A percentile compares a stretch with the other conserved stretches of the same genome.
Evolutionary conservation across 2,329 filamentous ascomycete genomes (phyloP).

Genomic region (Cordyceps militaris): DNA sequence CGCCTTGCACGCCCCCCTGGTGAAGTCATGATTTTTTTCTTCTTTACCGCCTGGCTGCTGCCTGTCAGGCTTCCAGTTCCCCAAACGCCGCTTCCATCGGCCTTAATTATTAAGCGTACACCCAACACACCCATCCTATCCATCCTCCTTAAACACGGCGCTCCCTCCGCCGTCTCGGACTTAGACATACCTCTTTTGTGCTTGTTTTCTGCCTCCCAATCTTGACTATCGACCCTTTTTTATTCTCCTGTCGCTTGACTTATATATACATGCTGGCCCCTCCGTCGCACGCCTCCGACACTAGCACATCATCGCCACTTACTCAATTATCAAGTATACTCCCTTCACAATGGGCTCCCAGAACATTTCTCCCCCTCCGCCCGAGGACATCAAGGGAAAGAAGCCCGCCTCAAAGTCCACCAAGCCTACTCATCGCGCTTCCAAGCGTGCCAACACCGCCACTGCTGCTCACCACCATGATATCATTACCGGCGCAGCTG

Average conservation of each 20-base stretch:
- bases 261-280: neutral
- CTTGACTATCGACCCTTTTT: neutral
- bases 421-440: constrained; percentile 44
- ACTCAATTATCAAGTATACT: neutral
- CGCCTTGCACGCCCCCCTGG: constrained; percentile 1
- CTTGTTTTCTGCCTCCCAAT: neutral
- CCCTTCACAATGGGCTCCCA: constrained; percentile 38
- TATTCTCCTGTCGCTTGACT: neutral
- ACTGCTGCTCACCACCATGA: constrained; percentile 32
- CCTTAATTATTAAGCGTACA: constrained; percentile 13
- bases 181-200: constrained; percentile 7
- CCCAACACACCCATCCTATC: neutral
- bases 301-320: neutral
- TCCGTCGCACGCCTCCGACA: neutral
- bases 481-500: constrained; percentile 25
- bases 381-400: constrained; percentile 38
- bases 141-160: constrained; percentile 8
- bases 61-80: neutral
- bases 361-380: constrained; percentile 46
- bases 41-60: neutral
- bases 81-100: neutral
- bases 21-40: constrained; percentile 7
- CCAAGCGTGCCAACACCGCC: constrained; percentile 40
- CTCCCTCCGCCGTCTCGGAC: constrained; percentile 5
- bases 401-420: constrained; percentile 34